Conservation (phyloP, 495 filamentous ascomycete genomes). For the Pseudomonodictys pantanalensis region DNA sequence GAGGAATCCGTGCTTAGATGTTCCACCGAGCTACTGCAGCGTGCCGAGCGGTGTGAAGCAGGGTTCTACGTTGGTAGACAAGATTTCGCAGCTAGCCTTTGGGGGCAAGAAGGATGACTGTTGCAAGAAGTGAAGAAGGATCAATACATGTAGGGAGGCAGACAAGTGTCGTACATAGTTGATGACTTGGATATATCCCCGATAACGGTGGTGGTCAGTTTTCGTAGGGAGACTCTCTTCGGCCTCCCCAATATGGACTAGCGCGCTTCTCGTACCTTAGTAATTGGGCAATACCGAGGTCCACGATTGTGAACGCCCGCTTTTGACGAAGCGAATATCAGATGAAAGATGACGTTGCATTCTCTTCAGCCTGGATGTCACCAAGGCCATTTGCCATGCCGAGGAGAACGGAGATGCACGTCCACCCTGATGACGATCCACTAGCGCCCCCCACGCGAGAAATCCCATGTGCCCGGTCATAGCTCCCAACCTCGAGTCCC, state of each 20-base stretch:
- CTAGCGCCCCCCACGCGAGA: constrained; percentile 3
- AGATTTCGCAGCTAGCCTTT: constrained; percentile 39
- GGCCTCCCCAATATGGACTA: neutral
- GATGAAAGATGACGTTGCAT: too few species aligned
- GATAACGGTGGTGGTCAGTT: neutral
- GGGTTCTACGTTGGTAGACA: constrained; percentile 36
- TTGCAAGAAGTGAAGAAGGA: constrained; percentile 9
- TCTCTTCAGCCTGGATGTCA: too few species aligned
- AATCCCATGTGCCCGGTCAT: neutral
- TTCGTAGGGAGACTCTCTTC: neutral
- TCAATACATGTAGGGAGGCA: too few species aligned
- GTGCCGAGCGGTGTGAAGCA: constrained; percentile 59
- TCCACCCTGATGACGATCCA: neutral
- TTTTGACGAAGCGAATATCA: too few species aligned
- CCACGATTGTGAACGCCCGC: too few species aligned
- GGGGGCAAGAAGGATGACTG: constrained; percentile 27
- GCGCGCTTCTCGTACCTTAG: neutral
- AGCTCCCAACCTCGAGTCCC: neutral
- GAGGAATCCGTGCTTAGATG: constrained; percentile 82
- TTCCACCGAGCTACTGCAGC: constrained; percentile 73
- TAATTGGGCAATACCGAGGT: neutral
- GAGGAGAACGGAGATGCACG: neutral
- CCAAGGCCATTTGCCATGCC: neutral
- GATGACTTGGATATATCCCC: too few species aligned
- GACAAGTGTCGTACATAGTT: too few species aligned